Evolutionary conservation across 768 basidiomycete genomes (phyloP), one percentile per base, ranked within the genome.

Genomic region (Xerocomellus dryophilus): DNA sequence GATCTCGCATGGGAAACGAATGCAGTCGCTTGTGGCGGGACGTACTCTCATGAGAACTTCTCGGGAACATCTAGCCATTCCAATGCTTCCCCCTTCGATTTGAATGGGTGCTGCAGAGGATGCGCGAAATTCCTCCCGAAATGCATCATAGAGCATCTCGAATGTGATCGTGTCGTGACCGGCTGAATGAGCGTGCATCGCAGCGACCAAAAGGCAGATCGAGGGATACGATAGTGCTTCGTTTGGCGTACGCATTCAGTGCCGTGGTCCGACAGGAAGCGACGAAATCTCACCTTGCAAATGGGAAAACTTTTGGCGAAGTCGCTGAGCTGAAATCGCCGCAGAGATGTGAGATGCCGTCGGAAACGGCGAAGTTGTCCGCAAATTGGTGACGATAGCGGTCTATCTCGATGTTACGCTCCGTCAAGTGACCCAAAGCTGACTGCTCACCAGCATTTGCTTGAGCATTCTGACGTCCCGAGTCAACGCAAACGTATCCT

Each of bases 121-220:
- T 20, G 83, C 77, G 20, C 86, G 83, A 18, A 88, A 79, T 70
- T 90, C 88, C 56, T 85, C 81, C 20, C 83, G 81, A 66, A 94
- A 93, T 31, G 78, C 76, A 48, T 91, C 89, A 57, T 88, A 79
- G 8, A 96, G 79, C 85, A 95, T 93, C 62, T 95, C 92, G 65
- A 98, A 96, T 29, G 90, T 98, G 71, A 97, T 85, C 14, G 74
- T 73, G 18, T 87, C 78, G 54, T 93, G 86, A 0, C 94, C 94
- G 7, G 83, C 82, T 10, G 84, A 85, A 23, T 83, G 73, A 5
- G 84, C 78, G 64, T 97, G 95, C 63, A 85, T 79, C 14, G 84
- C 79, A n/a, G 94, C 88, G 54, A 98, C 86, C 40, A 97, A 79
- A 29, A 96, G 78, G 64, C 91, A 93, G 18, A 93, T 70, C 3